Conservation (phyloP, 495 filamentous ascomycete species). For the Eremomyces bilateralis region DNA sequence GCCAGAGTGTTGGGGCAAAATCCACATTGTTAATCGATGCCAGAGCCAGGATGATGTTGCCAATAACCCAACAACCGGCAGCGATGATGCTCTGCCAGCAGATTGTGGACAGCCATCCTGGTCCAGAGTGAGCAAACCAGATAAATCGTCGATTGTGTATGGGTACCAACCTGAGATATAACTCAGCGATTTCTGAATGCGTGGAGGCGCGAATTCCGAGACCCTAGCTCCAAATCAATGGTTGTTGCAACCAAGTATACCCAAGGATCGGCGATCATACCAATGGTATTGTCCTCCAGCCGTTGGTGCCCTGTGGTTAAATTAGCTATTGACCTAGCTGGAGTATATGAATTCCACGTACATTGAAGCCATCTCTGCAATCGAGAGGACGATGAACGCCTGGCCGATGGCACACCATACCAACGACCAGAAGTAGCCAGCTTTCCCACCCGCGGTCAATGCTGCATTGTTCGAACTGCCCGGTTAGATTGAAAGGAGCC, state of each 20-base stretch:
- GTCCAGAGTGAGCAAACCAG: neutral
- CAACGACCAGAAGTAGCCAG: constrained; percentile 17
- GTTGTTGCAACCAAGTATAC: too few species aligned
- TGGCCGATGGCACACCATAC: constrained; percentile 19
- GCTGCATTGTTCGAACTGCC: constrained; percentile 9
- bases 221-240: too few species aligned
- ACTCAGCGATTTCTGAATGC: constrained; percentile 23
- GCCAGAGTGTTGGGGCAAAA: constrained; percentile 13
- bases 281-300: constrained; percentile 11
- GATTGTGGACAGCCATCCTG: constrained; percentile 1
- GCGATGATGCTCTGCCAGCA: constrained; percentile 8
- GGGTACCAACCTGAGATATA: constrained; percentile 20
- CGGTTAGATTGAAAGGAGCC: neutral
- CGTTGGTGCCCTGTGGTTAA: too few species aligned
- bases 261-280: too few species aligned
- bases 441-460: constrained; percentile 16
- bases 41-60: constrained; percentile 12
- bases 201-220: constrained; percentile 24
- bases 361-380: constrained; percentile 22
- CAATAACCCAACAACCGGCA: constrained; percentile 9
- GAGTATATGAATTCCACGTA: too few species aligned
- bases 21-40: constrained; percentile 10
- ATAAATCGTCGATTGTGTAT: neutral
- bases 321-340: too few species aligned
- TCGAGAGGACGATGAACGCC: constrained; percentile 14